Percentiles rank a stretch among this genome's conserved stretches.
phyloP scores from a whole-genome alignment of 2,329 filamentous ascomycete genomes.

The Penicillium sp. region DNA sequence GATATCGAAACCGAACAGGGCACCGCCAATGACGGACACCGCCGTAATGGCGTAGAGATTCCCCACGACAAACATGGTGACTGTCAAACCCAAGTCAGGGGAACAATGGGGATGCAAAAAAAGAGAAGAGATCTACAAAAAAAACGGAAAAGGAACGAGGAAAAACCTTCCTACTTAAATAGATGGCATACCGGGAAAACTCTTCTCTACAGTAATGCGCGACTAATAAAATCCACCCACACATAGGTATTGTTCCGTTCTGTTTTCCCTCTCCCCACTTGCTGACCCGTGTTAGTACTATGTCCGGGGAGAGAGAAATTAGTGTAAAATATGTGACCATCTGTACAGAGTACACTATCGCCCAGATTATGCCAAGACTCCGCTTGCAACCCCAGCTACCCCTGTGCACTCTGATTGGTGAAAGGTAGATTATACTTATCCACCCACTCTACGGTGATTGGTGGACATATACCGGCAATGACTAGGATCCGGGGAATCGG shows the following conservation, averaged over 20 bases:
- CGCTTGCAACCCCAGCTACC: slow-evolving; percentile 12
- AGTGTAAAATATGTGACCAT: slow-evolving; percentile 3
- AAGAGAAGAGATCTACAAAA: not conserved
- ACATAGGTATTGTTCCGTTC: not conserved
- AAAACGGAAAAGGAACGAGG: not conserved
- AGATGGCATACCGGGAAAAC: slow-evolving; percentile 2
- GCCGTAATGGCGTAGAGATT: slow-evolving; percentile 59
- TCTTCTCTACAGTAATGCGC: not conserved
- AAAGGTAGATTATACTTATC: not conserved
- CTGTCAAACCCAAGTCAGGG: slow-evolving; percentile 1
- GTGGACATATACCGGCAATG: not conserved
- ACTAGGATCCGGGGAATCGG: slow-evolving; percentile 20
- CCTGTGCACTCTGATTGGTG: slow-evolving; percentile 4
- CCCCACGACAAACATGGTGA: slow-evolving; percentile 40
- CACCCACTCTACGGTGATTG: slow-evolving; percentile 6
- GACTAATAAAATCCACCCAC: slow-evolving; percentile 1
- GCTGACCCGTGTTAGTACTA: slow-evolving; percentile 1
- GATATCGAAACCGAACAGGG: slow-evolving; percentile 36
- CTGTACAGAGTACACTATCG: not conserved
- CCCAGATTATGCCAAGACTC: slow-evolving; percentile 14
- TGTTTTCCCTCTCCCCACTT: not conserved
- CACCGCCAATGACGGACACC: slow-evolving; percentile 46
- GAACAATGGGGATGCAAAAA: not conserved
- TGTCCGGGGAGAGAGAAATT: slow-evolving; percentile 1
- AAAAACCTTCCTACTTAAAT: not conserved